Evolutionary conservation across 495 filamentous ascomycete genomes (phyloP), one percentile per base, ranked within the genome.

Genomic region (Talaromyces trachyspermus): DNA sequence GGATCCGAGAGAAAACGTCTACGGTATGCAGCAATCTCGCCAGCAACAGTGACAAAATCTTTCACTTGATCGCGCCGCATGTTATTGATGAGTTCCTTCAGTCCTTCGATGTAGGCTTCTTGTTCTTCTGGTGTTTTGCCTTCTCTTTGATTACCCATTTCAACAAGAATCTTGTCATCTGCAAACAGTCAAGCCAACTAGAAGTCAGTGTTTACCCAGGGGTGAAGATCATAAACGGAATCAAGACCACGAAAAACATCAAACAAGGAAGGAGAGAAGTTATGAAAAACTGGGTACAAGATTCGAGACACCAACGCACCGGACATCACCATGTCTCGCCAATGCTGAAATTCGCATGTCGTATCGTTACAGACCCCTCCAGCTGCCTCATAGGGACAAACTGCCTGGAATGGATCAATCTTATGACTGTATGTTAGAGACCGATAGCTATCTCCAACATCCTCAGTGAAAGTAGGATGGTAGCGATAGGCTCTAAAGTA

Each of bases 341-440:
- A 88, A 69, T 97, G 94, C 66, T 96, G 91, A 53, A 71, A 78
- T 47, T 79, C 64, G 55, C 84, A 86, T 29, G 70, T 72, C 14
- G 65, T 63, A 55, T 88, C 80, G 50, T 90, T 87, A 65, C 92
- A 98, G 45, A 77, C 71, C 42, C 87, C 84, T 25, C 83, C 85
- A 26, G 72, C 69, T 51, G 85, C 61, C 58, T 94, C 89, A 55
- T 73, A 83, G 2, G 72, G 80, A 62, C 92, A 97, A 15, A 97
- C 48, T 40, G 74, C 76, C 50, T 74, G 81, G 52, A 77, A 72
- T 5, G 84, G 68, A 58, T 96, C 77, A 61, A 97, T 91, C 46
- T 78, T 79, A 64, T 91, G 81, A 62, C 88, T 96, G 70, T 90
- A 97, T 36, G 88, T 96, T 75, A 94, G 70, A 52, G 94, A 97